phyloP scores from a whole-genome alignment of 176 grass and related monocot genomes.

The Microstegium vimineum region DNA sequence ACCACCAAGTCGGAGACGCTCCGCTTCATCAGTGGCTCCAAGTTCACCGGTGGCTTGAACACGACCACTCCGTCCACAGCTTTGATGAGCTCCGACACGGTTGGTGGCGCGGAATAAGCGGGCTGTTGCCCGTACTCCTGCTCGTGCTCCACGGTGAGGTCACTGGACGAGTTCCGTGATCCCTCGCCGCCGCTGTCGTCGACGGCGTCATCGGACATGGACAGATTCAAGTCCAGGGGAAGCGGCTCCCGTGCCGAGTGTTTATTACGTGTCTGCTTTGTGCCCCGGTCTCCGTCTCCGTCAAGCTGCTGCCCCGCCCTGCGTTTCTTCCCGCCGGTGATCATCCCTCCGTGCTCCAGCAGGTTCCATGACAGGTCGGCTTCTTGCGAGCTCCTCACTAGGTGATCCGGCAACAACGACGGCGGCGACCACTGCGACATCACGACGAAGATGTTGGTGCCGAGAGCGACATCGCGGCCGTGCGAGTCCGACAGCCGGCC shows the following conservation, averaged over 20 bases:
- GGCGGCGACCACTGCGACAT: conserved; percentile 33
- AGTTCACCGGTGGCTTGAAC: conserved; percentile 67
- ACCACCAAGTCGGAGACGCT: conserved; percentile 44
- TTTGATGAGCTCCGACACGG: conserved; percentile 32
- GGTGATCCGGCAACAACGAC: conserved; percentile 8
- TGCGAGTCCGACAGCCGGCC: conserved; percentile 59
- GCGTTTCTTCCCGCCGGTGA: conserved; percentile 44
- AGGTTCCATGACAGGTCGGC: conserved; percentile 34
- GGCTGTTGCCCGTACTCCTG: conserved; percentile 31
- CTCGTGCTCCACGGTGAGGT: conserved; percentile 73
- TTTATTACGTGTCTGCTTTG: conserved; percentile 38
- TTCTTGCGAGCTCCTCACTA: conserved; percentile 15
- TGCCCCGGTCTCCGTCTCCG: conserved; percentile 3
- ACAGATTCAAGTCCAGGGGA: conserved; percentile 74
- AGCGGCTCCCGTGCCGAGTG: neutral
- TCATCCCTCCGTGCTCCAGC: conserved; percentile 27
- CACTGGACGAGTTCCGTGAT: conserved; percentile 62
- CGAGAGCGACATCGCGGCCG: conserved; percentile 57
- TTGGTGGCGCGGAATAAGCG: neutral
- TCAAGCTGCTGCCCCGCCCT: conserved; percentile 9
- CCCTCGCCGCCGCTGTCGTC: conserved; percentile 51
- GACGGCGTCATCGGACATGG: conserved; percentile 30
- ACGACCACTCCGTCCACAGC: conserved; percentile 34
- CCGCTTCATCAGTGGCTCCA: conserved; percentile 39
- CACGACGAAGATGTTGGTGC: conserved; percentile 56